Conservation (phyloP, 768 basidiomycete species). For the Russula sp. region DNA sequence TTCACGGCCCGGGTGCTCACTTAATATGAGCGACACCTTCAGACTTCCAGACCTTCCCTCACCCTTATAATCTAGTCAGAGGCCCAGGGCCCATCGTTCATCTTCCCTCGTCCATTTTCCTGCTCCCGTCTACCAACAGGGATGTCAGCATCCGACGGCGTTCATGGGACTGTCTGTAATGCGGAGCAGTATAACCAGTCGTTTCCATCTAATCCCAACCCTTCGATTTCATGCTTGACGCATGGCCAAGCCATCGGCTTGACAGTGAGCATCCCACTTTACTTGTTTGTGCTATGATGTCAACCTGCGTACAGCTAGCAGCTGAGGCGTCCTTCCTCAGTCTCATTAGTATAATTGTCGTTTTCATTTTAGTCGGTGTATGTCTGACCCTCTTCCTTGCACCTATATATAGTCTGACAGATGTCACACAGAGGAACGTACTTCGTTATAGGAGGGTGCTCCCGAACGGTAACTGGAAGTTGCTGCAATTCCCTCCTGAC, state of each 20-base stretch:
- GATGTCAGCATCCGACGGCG: background rate
- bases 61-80: background rate
- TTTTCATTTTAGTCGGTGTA: background rate
- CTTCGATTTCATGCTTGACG: background rate
- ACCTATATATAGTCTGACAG: background rate
- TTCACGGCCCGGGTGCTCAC: background rate
- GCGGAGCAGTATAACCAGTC: background rate
- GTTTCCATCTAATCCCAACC: background rate
- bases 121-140: background rate
- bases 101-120: background rate
- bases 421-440: background rate
- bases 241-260: background rate
- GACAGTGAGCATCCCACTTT: background rate
- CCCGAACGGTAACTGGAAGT: conserved; percentile 6
- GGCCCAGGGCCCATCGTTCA: background rate
- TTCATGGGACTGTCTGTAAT: background rate
- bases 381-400: background rate
- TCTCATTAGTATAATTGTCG: background rate
- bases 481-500: conserved; percentile 36
- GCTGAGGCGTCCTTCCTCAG: background rate
- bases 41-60: background rate
- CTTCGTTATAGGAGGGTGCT: background rate
- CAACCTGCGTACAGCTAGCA: background rate
- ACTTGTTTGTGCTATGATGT: background rate
- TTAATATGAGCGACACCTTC: background rate